A percentile compares a stretch with the other conserved stretches of the same genome.
These are phyloP conservation scores for Urtica urens DNA, from an alignment of 306 rosid genomes.

Conservation along the genomic window DNA sequence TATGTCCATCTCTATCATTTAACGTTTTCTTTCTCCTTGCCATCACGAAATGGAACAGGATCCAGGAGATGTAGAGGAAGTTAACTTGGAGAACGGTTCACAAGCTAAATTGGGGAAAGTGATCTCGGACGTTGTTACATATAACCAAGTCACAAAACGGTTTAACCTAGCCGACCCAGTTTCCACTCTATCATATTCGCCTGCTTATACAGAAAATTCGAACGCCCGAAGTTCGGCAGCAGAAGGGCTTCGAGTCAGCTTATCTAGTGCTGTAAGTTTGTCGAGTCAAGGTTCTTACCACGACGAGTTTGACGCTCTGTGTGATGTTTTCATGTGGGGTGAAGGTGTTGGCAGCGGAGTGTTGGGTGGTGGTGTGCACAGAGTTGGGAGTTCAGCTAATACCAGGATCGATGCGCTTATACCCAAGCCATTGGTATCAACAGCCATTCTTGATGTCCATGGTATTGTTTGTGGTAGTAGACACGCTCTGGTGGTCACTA, in stretches of 20 bases:
- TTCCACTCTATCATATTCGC: slow-evolving; percentile 35
- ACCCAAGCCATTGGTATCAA: slow-evolving; percentile 83
- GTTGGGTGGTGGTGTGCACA: slow-evolving; percentile 59
- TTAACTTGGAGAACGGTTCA: slow-evolving; percentile 31
- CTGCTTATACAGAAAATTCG: slow-evolving; percentile 47
- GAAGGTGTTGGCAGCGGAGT: slow-evolving; percentile 66
- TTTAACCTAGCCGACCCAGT: slow-evolving; percentile 38
- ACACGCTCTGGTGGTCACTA: slow-evolving; percentile 75
- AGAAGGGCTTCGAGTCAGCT: slow-evolving; percentile 68
- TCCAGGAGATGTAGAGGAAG: slow-evolving; percentile 41
- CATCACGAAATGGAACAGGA: slow-evolving; percentile 42
- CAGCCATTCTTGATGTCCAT: slow-evolving; percentile 75
- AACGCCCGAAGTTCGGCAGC: slow-evolving; percentile 61
- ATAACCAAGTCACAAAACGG: slow-evolving; percentile 39
- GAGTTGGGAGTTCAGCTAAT: slow-evolving; percentile 40
- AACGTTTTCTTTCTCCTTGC: neutral
- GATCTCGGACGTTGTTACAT: slow-evolving; percentile 63
- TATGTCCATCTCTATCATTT: slow-evolving; percentile 9
- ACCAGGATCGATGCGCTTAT: slow-evolving; percentile 61
- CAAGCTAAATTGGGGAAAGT: slow-evolving; percentile 64
- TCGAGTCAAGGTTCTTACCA: slow-evolving; percentile 84
- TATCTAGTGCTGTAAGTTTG: slow-evolving; percentile 90
- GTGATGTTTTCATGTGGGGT: slow-evolving; percentile 88
- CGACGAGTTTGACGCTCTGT: slow-evolving; percentile 68
- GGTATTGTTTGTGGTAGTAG: slow-evolving; percentile 75